A percentile compares a stretch with the other conserved stretches of the same genome.
These are phyloP conservation scores for Tothia fuscella DNA, from an alignment of 2,329 filamentous ascomycete species.

Conservation along the genomic window DNA sequence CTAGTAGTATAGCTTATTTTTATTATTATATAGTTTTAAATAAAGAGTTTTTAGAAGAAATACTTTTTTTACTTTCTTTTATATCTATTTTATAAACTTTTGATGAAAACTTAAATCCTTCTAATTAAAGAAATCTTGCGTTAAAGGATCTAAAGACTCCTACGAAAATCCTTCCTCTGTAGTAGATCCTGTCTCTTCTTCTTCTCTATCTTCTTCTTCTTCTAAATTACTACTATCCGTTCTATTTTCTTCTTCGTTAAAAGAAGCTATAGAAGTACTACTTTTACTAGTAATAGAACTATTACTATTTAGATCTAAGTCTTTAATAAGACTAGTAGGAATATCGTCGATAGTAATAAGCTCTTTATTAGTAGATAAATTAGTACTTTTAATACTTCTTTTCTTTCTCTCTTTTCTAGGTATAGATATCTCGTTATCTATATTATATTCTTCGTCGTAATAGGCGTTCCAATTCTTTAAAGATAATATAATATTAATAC, in stretches of 20 bases:
- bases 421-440: slow-evolving; percentile 2
- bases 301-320: not conserved
- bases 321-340: slow-evolving; percentile 1
- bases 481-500: no score
- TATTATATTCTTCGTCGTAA: slow-evolving; percentile 1
- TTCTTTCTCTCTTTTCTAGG: not conserved
- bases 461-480: not conserved
- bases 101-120: not conserved
- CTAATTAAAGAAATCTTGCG: not conserved
- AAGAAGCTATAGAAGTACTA: not conserved
- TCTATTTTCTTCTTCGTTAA: no score
- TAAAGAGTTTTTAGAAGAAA: not conserved
- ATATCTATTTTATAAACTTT: not conserved
- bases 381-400: not conserved
- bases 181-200: no score
- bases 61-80: not conserved
- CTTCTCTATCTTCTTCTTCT: no score
- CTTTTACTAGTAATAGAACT: not conserved
- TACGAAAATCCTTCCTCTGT: not conserved
- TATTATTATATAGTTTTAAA: not conserved
- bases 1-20: not conserved
- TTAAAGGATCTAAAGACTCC: not conserved
- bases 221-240: no score
- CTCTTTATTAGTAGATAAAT: not conserved
- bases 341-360: not conserved